A percentile compares a stretch with the other conserved stretches of the same genome.
phyloP scores from a whole-genome alignment of 805 yeast species.

The Grigorovia humatica region DNA sequence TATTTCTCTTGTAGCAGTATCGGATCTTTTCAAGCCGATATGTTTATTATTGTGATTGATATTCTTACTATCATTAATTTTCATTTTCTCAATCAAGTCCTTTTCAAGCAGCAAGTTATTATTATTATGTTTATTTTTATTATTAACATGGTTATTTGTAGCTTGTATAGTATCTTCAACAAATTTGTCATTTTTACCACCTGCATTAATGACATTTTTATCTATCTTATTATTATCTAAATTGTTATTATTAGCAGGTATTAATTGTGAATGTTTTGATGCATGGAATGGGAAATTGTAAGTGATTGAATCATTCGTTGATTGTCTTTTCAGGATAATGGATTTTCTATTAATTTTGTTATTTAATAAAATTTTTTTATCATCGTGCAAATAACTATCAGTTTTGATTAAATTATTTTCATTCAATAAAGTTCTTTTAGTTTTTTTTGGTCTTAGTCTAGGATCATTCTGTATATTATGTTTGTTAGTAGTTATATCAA shows the following conservation, averaged over 20 bases:
- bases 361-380: conserved; percentile 16
- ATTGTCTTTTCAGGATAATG: conserved; percentile 7
- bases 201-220: not conserved
- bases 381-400: conserved; percentile 30
- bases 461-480: not conserved
- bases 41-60: conserved; percentile 5
- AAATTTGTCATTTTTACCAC: not conserved
- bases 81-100: not conserved
- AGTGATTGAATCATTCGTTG: conserved; percentile 18
- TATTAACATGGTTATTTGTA: not conserved
- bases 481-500: not conserved
- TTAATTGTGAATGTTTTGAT: conserved; percentile 27
- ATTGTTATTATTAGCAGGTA: conserved; percentile 19
- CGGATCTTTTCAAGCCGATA: conserved; percentile 24
- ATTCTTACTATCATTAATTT: not conserved
- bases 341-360: conserved; percentile 20
- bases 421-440: not conserved
- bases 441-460: not conserved
- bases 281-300: conserved; percentile 27
- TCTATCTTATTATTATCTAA: not conserved
- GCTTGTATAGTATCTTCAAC: too few species aligned
- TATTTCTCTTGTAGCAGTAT: conserved; percentile 35
- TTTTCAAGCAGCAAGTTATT: not conserved
- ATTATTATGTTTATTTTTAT: too few species aligned
- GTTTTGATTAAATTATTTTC: conserved; percentile 17